Percentiles rank a stretch among this genome's conserved stretches.
phyloP scores from a whole-genome alignment of 2,329 filamentous ascomycete genomes.

The Periconia digitata region DNA sequence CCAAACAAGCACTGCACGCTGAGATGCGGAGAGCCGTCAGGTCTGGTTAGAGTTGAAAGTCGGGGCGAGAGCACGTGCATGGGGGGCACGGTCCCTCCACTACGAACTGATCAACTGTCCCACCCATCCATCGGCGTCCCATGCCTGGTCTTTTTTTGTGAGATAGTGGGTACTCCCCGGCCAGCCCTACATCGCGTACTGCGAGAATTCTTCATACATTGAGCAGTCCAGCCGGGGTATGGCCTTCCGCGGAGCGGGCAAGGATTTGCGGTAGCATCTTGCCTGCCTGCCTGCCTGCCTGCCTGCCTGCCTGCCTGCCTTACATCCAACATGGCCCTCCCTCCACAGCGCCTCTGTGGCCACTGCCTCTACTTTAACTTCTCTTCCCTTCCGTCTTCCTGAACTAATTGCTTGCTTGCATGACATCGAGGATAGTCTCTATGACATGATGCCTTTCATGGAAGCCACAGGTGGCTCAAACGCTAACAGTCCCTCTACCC shows the following conservation, averaged over 20 bases:
- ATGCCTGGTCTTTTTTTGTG: too few species aligned
- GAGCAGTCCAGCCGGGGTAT: neutral
- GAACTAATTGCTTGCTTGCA: neutral
- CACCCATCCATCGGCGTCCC: neutral
- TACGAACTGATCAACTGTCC: neutral
- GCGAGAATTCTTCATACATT: neutral
- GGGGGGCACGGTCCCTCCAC: neutral
- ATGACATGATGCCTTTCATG: conserved; percentile 31
- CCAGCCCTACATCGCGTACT: neutral
- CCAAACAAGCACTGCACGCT: neutral
- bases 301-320: too few species aligned
- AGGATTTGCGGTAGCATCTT: neutral
- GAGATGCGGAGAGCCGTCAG: neutral
- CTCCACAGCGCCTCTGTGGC: neutral
- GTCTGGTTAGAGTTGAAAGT: neutral
- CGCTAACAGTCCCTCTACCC: conserved; percentile 4
- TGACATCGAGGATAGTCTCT: neutral
- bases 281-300: too few species aligned
- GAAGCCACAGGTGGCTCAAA: conserved; percentile 17
- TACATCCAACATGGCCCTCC: neutral
- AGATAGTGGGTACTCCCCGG: neutral
- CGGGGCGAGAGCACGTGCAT: neutral
- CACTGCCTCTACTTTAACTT: conserved; percentile 1
- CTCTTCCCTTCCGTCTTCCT: conserved; percentile 1
- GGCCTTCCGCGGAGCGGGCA: neutral